Base-by-base conservation (phyloP, 345 rosid species). In the Iberis pinnata region DNA sequence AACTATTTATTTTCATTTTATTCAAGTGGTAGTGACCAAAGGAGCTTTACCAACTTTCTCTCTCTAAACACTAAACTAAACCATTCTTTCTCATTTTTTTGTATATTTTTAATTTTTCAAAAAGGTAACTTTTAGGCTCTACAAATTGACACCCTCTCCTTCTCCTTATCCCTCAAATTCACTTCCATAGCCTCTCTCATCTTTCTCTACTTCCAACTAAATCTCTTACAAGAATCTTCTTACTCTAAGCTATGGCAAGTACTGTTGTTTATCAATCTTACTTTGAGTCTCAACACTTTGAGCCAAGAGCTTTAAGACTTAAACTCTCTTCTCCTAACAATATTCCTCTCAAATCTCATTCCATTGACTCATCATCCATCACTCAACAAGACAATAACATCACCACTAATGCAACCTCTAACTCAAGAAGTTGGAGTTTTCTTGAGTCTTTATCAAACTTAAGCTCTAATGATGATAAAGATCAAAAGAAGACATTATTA, bases 171-270 rank as follows among this genome's bases (percentile, higher is more conserved):
- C 63, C 70, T 64, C 86, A 70, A 64, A 61, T 53, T 60, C 56
- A 59, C 60, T 44, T 46, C 61, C 72, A 73, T 27, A 43, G 18
- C 38, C 57, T 29, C 51, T 19, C 36, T 18, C 43, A 31, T 46
- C 49, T 63, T 36, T n/a, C n/a, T n/a, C n/a, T n/a, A n/a, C n/a
- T n/a, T n/a, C n/a, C n/a, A n/a, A n/a, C n/a, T n/a, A n/a, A n/a
- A n/a, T n/a, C 40, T 56, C 43, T 53, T 6, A 22, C 25, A 22
- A 3, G 3, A 2, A 6, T 22, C 38, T 22, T 22, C n/a, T n/a
- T n/a, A n/a, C n/a, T n/a, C n/a, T 26, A 43, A 48, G 24, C 41
- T 13, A 86, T 89, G 97, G 81, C 83, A n/a, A n/a, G n/a, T n/a
- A 80, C 90, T 12, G 48, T 81, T 48, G 79, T 82, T 32, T 81